Evolutionary conservation across 1,284 basidiomycete genomes (phyloP).

Genomic region (Ustilago shanxiensis): DNA sequence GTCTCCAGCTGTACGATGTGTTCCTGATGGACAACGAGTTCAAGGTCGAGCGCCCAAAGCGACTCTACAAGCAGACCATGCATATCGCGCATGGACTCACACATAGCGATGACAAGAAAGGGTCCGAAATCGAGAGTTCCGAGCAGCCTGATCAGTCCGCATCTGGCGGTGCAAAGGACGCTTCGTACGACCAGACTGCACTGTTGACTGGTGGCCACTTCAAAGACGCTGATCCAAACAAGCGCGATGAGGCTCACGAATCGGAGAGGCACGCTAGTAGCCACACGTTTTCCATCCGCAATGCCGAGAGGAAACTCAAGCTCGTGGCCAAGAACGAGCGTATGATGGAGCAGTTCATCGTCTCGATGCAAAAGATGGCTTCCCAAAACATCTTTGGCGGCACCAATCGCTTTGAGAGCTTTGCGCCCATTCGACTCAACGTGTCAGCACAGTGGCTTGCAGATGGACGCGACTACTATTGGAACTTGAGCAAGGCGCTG

Average conservation of each 20-base stretch:
- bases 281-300: conserved; percentile 94
- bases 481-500: conserved; percentile 90
- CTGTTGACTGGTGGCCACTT: conserved; percentile 64
- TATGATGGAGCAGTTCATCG: conserved; percentile 98
- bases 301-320: conserved; percentile 89
- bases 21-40: conserved; percentile 94
- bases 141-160: conserved; percentile 38
- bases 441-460: conserved; percentile 98
- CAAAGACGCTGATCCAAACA: conserved; percentile 41
- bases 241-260: conserved; percentile 42
- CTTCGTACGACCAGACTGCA: conserved; percentile 58
- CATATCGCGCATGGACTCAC: conserved; percentile 58
- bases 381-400: conserved; percentile 83
- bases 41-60: conserved; percentile 77
- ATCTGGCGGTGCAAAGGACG: conserved; percentile 23
- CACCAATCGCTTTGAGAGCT: conserved; percentile 81
- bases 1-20: conserved; percentile 83
- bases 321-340: conserved; percentile 89
- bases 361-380: conserved; percentile 86
- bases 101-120: conserved; percentile 50
- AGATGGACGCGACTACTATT: conserved; percentile 78
- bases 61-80: conserved; percentile 69
- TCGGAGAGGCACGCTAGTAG: conserved; percentile 71
- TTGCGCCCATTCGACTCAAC: conserved; percentile 91
- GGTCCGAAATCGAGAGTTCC: conserved; percentile 28